Base-by-base conservation (phyloP, 116 monocot species). In the Dioscorea cayenensis region DNA sequence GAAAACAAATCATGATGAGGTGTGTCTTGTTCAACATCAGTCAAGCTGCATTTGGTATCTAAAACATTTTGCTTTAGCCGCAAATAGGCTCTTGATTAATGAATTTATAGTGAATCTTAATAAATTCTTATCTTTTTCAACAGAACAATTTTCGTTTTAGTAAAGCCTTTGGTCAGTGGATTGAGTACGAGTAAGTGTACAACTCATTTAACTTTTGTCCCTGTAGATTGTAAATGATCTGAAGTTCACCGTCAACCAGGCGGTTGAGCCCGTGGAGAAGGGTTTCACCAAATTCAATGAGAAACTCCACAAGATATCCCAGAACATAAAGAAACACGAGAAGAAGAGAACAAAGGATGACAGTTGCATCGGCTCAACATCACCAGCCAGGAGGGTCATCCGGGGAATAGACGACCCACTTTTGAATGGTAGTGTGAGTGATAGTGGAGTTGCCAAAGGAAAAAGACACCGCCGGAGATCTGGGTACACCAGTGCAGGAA, bases 221-320 rank as follows among this genome's bases (percentile, higher is more conserved):
- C 3, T 76, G 67, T 76, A 96, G 93, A 96, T 96, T 67, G 87
- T 92, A 64, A 88, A 89, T 73, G 97, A 97, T 82, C 79, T 97
- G 73, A 97, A 89, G 81, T 97, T 97, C 66, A 93, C 97, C 0
- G 86, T 97, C 58, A 97, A 23, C 49, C 97, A 97, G 18, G 97
- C 93, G 0, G 90, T 90, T 65, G 96, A 90, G 68, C 96, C 96
- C 13, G 81, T 95, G 88, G 95, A 95, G 77, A 95, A 95, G 77
- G 95, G 92, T 36, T 64, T 95, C 67, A 87, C 86, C 14, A 55
- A 73, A 60, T 84, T 97, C 77, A 97, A 97, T 61, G 84, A 87
- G 82, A 97, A 93, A 75, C 86, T 97, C 64, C 93, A 90, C 66
- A 92, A 79, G 66, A 97, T 97, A 19, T 97, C 97, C 11, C 77